Evolutionary conservation across 2,329 filamentous ascomycete genomes (phyloP).

Genomic region (Fusarium sp.): DNA sequence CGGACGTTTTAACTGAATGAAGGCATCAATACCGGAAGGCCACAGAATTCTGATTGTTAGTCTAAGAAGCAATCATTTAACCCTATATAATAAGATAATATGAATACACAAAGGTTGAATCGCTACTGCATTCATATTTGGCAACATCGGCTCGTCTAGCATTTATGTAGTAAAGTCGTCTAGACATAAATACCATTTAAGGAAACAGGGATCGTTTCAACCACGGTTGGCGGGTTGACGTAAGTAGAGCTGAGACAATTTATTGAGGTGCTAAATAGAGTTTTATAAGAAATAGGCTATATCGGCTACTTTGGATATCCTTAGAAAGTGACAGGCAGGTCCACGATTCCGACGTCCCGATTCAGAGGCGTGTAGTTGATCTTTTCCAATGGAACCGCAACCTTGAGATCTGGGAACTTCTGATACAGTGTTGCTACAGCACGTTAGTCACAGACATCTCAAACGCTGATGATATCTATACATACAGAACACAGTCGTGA

Average conservation of each 20-base stretch:
- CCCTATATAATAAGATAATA: too few species aligned
- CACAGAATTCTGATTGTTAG: too few species aligned
- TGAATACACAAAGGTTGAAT: background rate
- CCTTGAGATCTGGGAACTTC: conserved; percentile 3
- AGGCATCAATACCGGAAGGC: too few species aligned
- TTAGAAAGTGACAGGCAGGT: conserved; percentile 13
- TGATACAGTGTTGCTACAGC: conserved; percentile 2
- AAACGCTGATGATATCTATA: fast-evolving
- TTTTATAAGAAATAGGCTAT: background rate
- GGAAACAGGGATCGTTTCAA: fast-evolving
- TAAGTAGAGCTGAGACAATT: background rate
- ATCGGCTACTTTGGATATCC: background rate
- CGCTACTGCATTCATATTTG: background rate
- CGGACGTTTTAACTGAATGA: too few species aligned
- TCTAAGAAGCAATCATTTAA: too few species aligned
- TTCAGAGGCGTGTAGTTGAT: conserved; percentile 19
- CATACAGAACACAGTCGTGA: conserved; percentile 13
- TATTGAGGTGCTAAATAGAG: background rate
- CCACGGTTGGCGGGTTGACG: fast-evolving
- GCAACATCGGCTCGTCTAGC: background rate
- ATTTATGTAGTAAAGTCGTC: too few species aligned
- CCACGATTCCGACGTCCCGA: conserved; percentile 14
- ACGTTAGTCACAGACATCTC: fast-evolving
- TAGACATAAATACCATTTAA: too few species aligned
- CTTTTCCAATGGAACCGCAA: conserved; percentile 7